Percentiles rank a stretch among this genome's conserved stretches.
Evolutionary conservation across 2,329 filamentous ascomycete species (phyloP).

Genomic region (Colletotrichum falcatum): DNA sequence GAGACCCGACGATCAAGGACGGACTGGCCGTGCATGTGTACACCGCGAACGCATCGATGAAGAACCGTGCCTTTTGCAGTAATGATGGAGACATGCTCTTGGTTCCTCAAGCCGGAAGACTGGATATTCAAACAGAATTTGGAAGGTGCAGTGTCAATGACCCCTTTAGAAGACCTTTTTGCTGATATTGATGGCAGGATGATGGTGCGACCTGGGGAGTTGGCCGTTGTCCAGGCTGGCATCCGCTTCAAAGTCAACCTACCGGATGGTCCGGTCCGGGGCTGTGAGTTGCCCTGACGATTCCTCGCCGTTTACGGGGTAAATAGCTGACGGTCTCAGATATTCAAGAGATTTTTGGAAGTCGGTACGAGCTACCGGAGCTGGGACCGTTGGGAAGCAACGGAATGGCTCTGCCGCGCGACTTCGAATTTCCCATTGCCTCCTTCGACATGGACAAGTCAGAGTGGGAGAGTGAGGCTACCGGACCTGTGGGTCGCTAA

Average conservation of each 20-base stretch:
- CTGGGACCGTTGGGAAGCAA: slow-evolving; percentile 74
- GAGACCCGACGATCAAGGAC: slow-evolving; percentile 62
- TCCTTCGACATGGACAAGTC: slow-evolving; percentile 54
- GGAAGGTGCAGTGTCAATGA: slow-evolving; percentile 56
- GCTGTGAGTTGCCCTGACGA: slow-evolving; percentile 53
- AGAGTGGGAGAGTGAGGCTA: slow-evolving; percentile 42
- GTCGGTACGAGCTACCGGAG: slow-evolving; percentile 72
- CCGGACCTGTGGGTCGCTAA: neutral
- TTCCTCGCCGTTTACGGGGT: neutral
- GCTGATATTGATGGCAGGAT: slow-evolving; percentile 28
- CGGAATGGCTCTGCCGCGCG: slow-evolving; percentile 71
- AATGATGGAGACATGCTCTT: slow-evolving; percentile 75
- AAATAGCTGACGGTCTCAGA: slow-evolving; percentile 47
- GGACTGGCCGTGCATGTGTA: slow-evolving; percentile 63
- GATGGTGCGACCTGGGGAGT: slow-evolving; percentile 73
- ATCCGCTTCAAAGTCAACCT: slow-evolving; percentile 70
- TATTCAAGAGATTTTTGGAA: slow-evolving; percentile 74
- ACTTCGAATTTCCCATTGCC: slow-evolving; percentile 73
- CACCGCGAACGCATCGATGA: slow-evolving; percentile 60
- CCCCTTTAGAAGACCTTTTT: slow-evolving; percentile 19
- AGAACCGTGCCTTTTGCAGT: slow-evolving; percentile 58
- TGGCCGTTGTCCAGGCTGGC: slow-evolving; percentile 73
- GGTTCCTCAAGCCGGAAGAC: slow-evolving; percentile 69
- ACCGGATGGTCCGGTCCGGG: slow-evolving; percentile 67
- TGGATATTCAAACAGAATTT: slow-evolving; percentile 76